Evolutionary conservation across 208 protist species (phyloP), one percentile per base, ranked within the genome.

Genomic region (Leishmania aethiopica): DNA sequence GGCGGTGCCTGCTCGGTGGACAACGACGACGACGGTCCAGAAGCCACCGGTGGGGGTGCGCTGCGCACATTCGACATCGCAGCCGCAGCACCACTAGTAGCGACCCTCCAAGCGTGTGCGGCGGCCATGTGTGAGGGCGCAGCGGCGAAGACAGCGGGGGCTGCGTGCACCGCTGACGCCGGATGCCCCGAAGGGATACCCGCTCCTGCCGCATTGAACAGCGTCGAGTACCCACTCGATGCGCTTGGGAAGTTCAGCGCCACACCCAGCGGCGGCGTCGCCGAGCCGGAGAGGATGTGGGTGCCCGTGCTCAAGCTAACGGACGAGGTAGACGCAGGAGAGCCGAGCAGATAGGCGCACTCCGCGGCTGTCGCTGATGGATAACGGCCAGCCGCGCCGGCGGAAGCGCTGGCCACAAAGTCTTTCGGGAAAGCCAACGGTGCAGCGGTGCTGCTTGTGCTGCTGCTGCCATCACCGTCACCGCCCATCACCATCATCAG

Each of bases 401-500:
- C 8, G 69, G 45, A 35, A 35, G 11, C 69, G 45, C 45, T 35
- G 69, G 45, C 8, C 25, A 32, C 28, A 32, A 53, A 10, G 69
- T 32, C 69, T 74, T 11, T 13, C 42, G 40, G 28, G 28, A 74
- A 53, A 53, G 40, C 1, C 69, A 74, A 35, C 69, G 45, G 45
- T 53, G 25, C 42, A 28, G 22, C 69, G 25, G 40, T 5, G 40
- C 66, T 47, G 69, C 13, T 47, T 37, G 15, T n/a, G 66, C 66
- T 47, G 66, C 66, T n/a, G 66, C 66, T 47, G 37, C 66, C 66
- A 72, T 47, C 66, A 47, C 66, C 69, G 45, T 32, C 25, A 51
- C 42, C 69, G 69, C 42, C 69, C 28, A 53, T 53, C 40, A 74
- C 42, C 69, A 55, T 74, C 69, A 74, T 74, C 69, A 74, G 28